These are phyloP conservation scores for Thermomyces lanuginosus DNA, from an alignment of 2,329 filamentous ascomycete species.

Conservation along the genomic window DNA sequence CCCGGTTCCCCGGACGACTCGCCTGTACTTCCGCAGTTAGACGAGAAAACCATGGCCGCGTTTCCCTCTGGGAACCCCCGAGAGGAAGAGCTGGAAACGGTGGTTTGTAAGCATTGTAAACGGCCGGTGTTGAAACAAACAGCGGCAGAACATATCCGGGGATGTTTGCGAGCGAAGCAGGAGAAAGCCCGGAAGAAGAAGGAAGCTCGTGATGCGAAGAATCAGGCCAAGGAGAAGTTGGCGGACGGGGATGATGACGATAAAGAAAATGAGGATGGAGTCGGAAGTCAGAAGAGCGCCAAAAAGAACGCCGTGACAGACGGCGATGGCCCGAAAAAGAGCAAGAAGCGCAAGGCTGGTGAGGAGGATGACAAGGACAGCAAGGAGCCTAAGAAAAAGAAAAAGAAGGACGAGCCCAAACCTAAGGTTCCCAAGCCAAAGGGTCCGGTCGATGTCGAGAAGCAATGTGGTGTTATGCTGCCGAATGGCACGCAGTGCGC, in stretches of 20 bases:
- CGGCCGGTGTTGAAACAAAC: slow-evolving; percentile 64
- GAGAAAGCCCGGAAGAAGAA: slow-evolving; percentile 65
- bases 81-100: slow-evolving; percentile 61
- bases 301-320: slow-evolving; percentile 45
- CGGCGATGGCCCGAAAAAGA: slow-evolving; percentile 50
- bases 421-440: slow-evolving; percentile 71
- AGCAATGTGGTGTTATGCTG: slow-evolving; percentile 76
- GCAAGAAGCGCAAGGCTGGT: slow-evolving; percentile 55
- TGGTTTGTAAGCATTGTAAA: slow-evolving; percentile 88
- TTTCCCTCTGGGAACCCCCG: slow-evolving; percentile 71
- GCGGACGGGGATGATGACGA: slow-evolving; percentile 31
- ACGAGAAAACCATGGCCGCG: slow-evolving; percentile 58
- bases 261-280: slow-evolving; percentile 30
- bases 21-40: slow-evolving; percentile 41
- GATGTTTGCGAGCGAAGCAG: slow-evolving; percentile 71
- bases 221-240: slow-evolving; percentile 40
- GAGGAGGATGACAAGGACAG: slow-evolving; percentile 62
- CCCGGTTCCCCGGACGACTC: slow-evolving; percentile 22
- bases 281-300: slow-evolving; percentile 46
- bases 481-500: slow-evolving; percentile 78
- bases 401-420: slow-evolving; percentile 88
- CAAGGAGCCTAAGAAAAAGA: slow-evolving; percentile 74
- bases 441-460: slow-evolving; percentile 84
- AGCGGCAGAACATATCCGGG: slow-evolving; percentile 63
- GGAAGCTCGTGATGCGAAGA: slow-evolving; percentile 53